phyloP scores from a whole-genome alignment of 345 rosid species.

The Gossypium rotundifolium region DNA sequence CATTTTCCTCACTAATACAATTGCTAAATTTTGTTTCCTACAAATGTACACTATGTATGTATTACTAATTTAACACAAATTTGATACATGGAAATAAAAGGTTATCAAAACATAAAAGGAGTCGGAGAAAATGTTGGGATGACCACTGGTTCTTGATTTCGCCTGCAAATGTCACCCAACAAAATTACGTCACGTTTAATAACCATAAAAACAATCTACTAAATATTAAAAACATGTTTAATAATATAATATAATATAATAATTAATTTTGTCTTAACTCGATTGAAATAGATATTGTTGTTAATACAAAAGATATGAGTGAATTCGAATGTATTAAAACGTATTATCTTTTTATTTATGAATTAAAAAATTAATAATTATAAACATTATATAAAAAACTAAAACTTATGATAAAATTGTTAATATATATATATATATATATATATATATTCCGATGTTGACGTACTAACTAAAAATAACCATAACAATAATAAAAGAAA shows the following conservation, averaged over 20 bases:
- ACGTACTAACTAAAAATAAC: not conserved
- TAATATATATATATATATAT: not conserved
- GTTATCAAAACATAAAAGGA: constrained; percentile 49
- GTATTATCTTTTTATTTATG: fast-evolving
- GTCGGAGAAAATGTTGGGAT: constrained; percentile 55
- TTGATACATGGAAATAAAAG: not conserved
- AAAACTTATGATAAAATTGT: too few species aligned
- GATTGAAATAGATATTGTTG: fast-evolving
- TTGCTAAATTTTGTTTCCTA: not conserved
- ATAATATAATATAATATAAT: not conserved
- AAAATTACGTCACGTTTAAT: not conserved
- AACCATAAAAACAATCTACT: not conserved
- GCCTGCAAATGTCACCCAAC: constrained; percentile 27
- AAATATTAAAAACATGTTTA: not conserved
- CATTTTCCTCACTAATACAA: too few species aligned
- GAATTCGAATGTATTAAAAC: fast-evolving
- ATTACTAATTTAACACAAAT: not conserved
- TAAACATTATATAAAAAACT: fast-evolving
- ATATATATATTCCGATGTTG: not conserved
- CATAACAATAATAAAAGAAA: not conserved
- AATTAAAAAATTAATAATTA: fast-evolving
- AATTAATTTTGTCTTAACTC: fast-evolving
- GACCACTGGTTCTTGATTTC: constrained; percentile 12
- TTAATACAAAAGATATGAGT: fast-evolving
- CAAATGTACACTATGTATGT: not conserved